These are phyloP conservation scores for Sordariomycetes sp. DNA, from an alignment of 2,329 filamentous ascomycete species.

Conservation along the genomic window DNA sequence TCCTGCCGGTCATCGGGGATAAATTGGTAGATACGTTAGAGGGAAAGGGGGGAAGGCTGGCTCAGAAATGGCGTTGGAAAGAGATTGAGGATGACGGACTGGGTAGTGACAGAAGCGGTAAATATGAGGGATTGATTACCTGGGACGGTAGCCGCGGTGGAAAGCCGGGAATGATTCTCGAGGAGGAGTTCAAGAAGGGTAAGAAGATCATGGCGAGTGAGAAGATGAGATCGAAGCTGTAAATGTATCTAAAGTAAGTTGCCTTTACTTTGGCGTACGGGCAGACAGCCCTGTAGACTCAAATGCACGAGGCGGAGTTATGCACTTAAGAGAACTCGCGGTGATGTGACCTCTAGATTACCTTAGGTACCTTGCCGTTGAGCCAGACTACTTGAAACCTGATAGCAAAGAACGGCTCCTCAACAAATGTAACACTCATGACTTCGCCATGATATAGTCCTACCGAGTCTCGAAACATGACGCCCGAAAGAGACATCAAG, in stretches of 20 bases:
- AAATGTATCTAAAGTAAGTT: too few species aligned
- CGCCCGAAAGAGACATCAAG: conserved; percentile 35
- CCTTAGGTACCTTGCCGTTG: too few species aligned
- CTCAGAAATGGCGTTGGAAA: conserved; percentile 56
- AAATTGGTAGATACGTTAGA: conserved; percentile 49
- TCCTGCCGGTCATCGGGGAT: conserved; percentile 56
- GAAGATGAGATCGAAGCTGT: not conserved
- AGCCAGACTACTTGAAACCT: too few species aligned
- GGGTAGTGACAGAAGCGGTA: conserved; percentile 22
- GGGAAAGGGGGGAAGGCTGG: conserved; percentile 38
- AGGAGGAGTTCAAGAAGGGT: conserved; percentile 26
- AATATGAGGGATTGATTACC: conserved; percentile 31
- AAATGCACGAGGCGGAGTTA: too few species aligned
- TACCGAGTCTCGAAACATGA: conserved; percentile 29
- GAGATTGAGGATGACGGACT: conserved; percentile 31
- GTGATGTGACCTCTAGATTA: too few species aligned
- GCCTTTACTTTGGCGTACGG: too few species aligned
- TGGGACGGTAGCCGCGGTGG: conserved; percentile 46
- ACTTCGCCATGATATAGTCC: not conserved
- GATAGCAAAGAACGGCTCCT: too few species aligned
- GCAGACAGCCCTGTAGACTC: too few species aligned
- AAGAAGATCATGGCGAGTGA: conserved; percentile 3
- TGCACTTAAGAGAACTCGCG: too few species aligned
- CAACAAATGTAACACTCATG: not conserved
- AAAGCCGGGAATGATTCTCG: conserved; percentile 32